Conservation (phyloP, 345 rosid species). For the Arabis alpina region DNA sequence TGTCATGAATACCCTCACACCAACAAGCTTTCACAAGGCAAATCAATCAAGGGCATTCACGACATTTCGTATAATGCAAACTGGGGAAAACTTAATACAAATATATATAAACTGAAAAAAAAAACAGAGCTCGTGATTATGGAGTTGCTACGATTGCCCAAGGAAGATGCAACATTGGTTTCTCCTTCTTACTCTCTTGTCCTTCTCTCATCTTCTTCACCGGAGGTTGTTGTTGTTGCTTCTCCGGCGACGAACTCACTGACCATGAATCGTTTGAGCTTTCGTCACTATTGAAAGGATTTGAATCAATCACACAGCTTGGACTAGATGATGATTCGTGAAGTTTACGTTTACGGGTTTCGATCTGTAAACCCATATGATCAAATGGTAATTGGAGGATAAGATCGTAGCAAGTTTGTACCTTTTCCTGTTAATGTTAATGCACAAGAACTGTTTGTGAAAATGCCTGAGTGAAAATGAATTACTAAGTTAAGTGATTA, state of each 20-base stretch:
- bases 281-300: conserved; percentile 50
- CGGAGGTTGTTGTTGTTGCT: conserved; percentile 42
- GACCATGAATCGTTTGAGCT: conserved; percentile 60
- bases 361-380: conserved; percentile 20
- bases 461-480: conserved; percentile 1
- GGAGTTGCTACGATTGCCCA: conserved; percentile 46
- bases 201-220: conserved; percentile 63
- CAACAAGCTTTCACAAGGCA: conserved; percentile 21
- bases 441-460: conserved; percentile 17
- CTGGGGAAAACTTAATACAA: conserved; percentile 26
- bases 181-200: conserved; percentile 45
- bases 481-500: neutral
- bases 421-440: conserved; percentile 58
- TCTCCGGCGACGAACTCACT: conserved; percentile 32
- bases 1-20: conserved; percentile 44
- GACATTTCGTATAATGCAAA: conserved; percentile 49
- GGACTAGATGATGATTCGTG: conserved; percentile 52
- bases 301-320: conserved; percentile 65
- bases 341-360: conserved; percentile 59
- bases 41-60: conserved; percentile 40
- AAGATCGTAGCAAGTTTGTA: conserved; percentile 56
- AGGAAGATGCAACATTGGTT: conserved; percentile 32
- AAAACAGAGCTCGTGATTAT: conserved; percentile 18
- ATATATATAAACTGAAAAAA: conserved; percentile 12
- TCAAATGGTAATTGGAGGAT: conserved; percentile 47